Base-by-base conservation (phyloP, 2,329 filamentous ascomycete genomes). In the Fusarium caatingaense region DNA sequence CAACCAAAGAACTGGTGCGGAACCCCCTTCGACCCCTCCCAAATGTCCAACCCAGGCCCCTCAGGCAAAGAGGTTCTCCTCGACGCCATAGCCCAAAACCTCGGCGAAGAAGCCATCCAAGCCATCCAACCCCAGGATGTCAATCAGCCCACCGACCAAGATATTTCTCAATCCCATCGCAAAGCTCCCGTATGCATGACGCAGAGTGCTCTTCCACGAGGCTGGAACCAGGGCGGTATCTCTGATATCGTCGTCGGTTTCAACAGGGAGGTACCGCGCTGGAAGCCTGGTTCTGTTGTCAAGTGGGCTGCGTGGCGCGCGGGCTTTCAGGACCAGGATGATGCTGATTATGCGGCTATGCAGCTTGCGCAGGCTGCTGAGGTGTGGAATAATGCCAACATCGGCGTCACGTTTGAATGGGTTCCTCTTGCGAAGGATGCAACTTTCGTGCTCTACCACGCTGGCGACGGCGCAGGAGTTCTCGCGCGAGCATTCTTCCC, bases 141-240 rank as follows among this genome's bases (percentile, higher is more conserved):
- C 10, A 37, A 3, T 0, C 10, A 37, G 2, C 18, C 18, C 10
- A n/a, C 34, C 6, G 34, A 37, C 10, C 34, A 37, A 37, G 34
- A 7, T 37, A 6, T 2, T 1, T 37, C 34, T 18, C 12, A 37
- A n/a, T 37, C 34, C 6, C 18, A n/a, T 1, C 34, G 34, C 3
- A 37, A 37, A 37, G 18, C 34, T n/a, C 34, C 34, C 3, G 34
- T 37, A 0, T 37, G 34, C 18, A 7, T 37, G 34, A 37, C 34
- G 0, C 18, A 37, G 1, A 37, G 10, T 0, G 34, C 34, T n/a
- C 34, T 37, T 1, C 34, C 18, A 10, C 6, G 10, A 2, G 11
- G 3, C 34, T 37, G 34, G 34, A 37, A 37, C 5, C 10, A 37
- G 3, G 18, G 34, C 6, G 34, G 34, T n/a, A n/a, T 37, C 10